Percentiles rank a stretch among this genome's conserved stretches.
These are phyloP conservation scores for Penicillium herquei DNA, from an alignment of 495 filamentous ascomycete species.

Conservation along the genomic window DNA sequence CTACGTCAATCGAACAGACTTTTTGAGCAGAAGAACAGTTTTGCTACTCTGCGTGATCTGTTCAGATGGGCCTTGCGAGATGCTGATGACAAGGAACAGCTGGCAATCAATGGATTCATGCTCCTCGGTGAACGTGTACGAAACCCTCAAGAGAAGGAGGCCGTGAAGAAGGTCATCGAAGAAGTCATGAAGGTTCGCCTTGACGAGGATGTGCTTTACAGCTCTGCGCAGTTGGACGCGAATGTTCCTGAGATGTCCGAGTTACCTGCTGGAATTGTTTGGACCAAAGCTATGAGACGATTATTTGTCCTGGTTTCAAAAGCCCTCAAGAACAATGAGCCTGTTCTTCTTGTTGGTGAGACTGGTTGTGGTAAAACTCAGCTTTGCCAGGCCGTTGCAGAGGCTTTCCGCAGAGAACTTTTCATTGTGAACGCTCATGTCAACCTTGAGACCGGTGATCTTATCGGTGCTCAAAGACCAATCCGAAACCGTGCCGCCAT, in stretches of 20 bases:
- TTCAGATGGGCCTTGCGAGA: slow-evolving; percentile 94
- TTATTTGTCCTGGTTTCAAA: slow-evolving; percentile 81
- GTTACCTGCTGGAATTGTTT: slow-evolving; percentile 65
- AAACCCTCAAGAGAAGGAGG: slow-evolving; percentile 79
- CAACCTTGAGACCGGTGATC: slow-evolving; percentile 93
- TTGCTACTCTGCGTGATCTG: slow-evolving; percentile 93
- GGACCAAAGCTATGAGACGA: slow-evolving; percentile 92
- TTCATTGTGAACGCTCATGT: slow-evolving; percentile 96
- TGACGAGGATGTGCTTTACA: slow-evolving; percentile 70
- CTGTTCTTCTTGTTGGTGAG: slow-evolving; percentile 89
- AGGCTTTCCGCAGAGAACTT: slow-evolving; percentile 69
- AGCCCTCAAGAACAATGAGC: slow-evolving; percentile 87
- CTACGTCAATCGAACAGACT: slow-evolving; percentile 84
- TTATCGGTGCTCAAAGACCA: slow-evolving; percentile 93
- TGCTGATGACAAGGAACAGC: slow-evolving; percentile 79
- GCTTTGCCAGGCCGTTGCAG: slow-evolving; percentile 87
- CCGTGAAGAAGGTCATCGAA: slow-evolving; percentile 87
- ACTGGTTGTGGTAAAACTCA: slow-evolving; percentile 98
- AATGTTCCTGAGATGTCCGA: slow-evolving; percentile 38
- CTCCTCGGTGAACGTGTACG: slow-evolving; percentile 90
- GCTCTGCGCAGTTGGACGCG: slow-evolving; percentile 54
- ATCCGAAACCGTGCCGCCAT: slow-evolving; percentile 77
- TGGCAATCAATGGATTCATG: slow-evolving; percentile 94
- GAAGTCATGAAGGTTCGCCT: slow-evolving; percentile 86
- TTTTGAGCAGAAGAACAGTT: slow-evolving; percentile 97